Percentiles rank a stretch among this genome's conserved stretches.
Conservation (phyloP, 345 rosid species). For the Stellera chamaejasme region DNA sequence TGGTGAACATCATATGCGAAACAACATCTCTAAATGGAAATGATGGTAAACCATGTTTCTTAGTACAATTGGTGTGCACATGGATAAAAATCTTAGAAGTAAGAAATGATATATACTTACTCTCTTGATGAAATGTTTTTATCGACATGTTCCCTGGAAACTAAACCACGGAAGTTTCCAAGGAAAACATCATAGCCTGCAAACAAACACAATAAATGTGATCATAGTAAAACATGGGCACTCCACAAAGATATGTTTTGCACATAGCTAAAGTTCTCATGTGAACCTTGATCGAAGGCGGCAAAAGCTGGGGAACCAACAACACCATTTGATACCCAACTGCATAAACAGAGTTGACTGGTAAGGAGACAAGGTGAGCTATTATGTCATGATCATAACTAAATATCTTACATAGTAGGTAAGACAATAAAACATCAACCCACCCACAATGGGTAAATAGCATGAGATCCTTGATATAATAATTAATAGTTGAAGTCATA, state of each 20-base stretch:
- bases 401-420: no score
- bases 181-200: constrained; percentile 60
- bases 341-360: constrained; percentile 13
- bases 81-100: background rate
- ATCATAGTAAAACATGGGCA: no score
- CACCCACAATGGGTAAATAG: no score
- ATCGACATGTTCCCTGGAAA: constrained; percentile 49
- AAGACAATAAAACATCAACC: no score
- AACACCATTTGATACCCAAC: constrained; percentile 59
- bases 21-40: no score
- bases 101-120: constrained; percentile 23
- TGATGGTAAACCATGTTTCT: background rate
- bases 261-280: constrained; percentile 4
- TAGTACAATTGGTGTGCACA: background rate
- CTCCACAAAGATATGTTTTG: background rate
- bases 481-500: no score
- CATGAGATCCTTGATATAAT: no score
- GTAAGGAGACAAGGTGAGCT: background rate
- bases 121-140: constrained; percentile 43
- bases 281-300: constrained; percentile 58
- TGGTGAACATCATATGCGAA: no score
- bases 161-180: constrained; percentile 59
- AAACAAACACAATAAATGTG: constrained; percentile 2
- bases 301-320: constrained; percentile 74
- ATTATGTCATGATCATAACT: no score